Evolutionary conservation across 805 yeast species (phyloP).

Genomic region (Yarrowia osloensis): DNA sequence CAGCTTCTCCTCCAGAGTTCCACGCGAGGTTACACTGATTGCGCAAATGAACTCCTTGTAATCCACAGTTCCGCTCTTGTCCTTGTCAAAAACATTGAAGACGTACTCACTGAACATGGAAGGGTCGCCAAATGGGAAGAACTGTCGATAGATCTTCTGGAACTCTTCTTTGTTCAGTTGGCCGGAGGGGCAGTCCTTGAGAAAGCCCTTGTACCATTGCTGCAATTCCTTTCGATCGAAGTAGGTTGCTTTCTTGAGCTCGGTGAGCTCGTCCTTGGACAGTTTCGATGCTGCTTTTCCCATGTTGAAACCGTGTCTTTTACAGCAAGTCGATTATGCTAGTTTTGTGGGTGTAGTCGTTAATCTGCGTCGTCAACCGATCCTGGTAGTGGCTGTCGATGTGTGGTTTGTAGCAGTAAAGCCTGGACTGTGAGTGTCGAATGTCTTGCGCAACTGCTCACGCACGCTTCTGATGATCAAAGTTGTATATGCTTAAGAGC

Average conservation of each 20-base stretch:
- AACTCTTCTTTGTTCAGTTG: slow-evolving; percentile 84
- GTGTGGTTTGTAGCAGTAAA: slow-evolving; percentile 35
- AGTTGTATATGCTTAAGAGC: slow-evolving; percentile 36
- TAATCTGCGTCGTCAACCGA: background rate
- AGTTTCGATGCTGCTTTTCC: slow-evolving; percentile 93
- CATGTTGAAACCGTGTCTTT: slow-evolving; percentile 50
- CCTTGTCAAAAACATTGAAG: slow-evolving; percentile 85
- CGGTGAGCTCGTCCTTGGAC: slow-evolving; percentile 84
- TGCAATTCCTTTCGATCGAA: slow-evolving; percentile 92
- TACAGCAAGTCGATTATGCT: background rate
- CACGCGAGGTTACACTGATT: slow-evolving; percentile 82
- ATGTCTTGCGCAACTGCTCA: slow-evolving; percentile 55
- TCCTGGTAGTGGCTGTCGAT: background rate
- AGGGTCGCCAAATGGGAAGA: slow-evolving; percentile 98
- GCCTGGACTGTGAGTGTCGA: slow-evolving; percentile 57
- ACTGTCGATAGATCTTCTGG: slow-evolving; percentile 88
- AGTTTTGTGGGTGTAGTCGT: background rate
- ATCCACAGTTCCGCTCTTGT: slow-evolving; percentile 76
- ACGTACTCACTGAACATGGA: slow-evolving; percentile 84
- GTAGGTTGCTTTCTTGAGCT: slow-evolving; percentile 80
- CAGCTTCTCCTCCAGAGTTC: slow-evolving; percentile 78
- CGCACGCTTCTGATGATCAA: slow-evolving; percentile 45
- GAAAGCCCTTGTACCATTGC: slow-evolving; percentile 97
- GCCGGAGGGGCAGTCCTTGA: slow-evolving; percentile 91
- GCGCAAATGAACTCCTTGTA: slow-evolving; percentile 92